Conservation (phyloP, 805 yeast genomes). For the Saturnispora galanensis region DNA sequence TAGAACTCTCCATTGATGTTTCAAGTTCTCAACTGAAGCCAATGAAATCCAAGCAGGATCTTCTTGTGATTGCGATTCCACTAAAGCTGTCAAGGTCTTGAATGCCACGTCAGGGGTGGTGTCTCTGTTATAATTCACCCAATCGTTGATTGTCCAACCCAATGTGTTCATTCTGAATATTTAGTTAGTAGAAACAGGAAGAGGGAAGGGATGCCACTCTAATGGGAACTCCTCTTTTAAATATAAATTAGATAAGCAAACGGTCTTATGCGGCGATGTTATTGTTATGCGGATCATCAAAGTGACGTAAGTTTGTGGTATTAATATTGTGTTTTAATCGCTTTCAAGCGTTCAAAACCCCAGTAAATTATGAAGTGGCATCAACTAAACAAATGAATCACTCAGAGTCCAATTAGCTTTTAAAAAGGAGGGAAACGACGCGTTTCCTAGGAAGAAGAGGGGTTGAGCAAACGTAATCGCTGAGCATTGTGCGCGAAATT, state of each 20-base stretch:
- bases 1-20: slow-evolving; percentile 69
- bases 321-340: neutral
- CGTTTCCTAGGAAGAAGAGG: too few species aligned
- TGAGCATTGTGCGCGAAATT: too few species aligned
- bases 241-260: neutral
- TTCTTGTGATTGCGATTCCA: slow-evolving; percentile 30
- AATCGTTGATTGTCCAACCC: slow-evolving; percentile 79
- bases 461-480: too few species aligned
- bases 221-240: neutral
- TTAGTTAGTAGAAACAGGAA: too few species aligned
- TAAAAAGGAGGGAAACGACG: too few species aligned
- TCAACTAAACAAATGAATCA: too few species aligned
- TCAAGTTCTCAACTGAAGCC: slow-evolving; percentile 49
- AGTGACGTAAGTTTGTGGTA: slow-evolving; percentile 1
- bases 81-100: slow-evolving; percentile 37
- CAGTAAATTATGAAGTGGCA: too few species aligned
- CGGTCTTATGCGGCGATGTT: slow-evolving; percentile 6
- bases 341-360: too few species aligned
- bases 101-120: slow-evolving; percentile 55
- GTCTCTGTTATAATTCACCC: slow-evolving; percentile 60
- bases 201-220: neutral
- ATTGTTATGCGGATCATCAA: neutral
- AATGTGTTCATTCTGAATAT: slow-evolving; percentile 18
- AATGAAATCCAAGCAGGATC: slow-evolving; percentile 94
- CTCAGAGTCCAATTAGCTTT: too few species aligned